phyloP scores from a whole-genome alignment of 306 rosid genomes.

The Castanopsis chinensis region DNA sequence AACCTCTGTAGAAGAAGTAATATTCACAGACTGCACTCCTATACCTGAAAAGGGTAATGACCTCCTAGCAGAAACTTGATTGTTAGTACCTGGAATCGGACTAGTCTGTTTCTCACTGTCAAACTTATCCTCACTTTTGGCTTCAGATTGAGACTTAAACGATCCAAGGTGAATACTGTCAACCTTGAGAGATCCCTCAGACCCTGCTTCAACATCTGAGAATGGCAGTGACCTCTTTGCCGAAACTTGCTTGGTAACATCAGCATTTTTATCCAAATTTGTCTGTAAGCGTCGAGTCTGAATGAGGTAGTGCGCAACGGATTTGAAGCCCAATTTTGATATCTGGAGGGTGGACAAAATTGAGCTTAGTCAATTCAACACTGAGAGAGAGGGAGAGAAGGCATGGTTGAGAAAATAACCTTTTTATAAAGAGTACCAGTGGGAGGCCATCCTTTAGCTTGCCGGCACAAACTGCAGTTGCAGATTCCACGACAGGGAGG shows the following conservation, averaged over 20 bases:
- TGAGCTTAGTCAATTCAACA: slow-evolving; percentile 20
- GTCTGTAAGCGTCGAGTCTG: slow-evolving; percentile 54
- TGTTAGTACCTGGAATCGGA: slow-evolving; percentile 6
- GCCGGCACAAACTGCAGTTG: slow-evolving; percentile 94
- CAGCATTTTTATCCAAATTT: slow-evolving; percentile 34
- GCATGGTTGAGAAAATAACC: slow-evolving; percentile 43
- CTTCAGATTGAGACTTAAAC: slow-evolving; percentile 25
- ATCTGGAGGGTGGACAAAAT: slow-evolving; percentile 44
- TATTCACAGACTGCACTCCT: slow-evolving; percentile 22
- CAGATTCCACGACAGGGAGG: slow-evolving; percentile 96
- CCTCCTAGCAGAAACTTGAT: slow-evolving; percentile 46
- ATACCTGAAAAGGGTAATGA: slow-evolving; percentile 41
- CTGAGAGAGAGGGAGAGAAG: not conserved
- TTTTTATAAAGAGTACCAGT: slow-evolving; percentile 77
- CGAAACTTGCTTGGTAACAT: slow-evolving; percentile 39
- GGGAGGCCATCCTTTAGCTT: slow-evolving; percentile 86
- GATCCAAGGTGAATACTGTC: slow-evolving; percentile 22
- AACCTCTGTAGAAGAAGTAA: slow-evolving; percentile 10
- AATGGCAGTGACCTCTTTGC: slow-evolving; percentile 63
- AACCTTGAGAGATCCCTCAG: slow-evolving; percentile 30
- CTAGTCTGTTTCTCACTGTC: slow-evolving; percentile 9
- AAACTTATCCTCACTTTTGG: slow-evolving; percentile 17
- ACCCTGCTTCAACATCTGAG: slow-evolving; percentile 33
- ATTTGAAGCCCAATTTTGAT: slow-evolving; percentile 63
- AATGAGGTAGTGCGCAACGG: slow-evolving; percentile 96